Evolutionary conservation across 371 early-diverging fungal genomes (phyloP).

Genomic region (Mortierella sp.): DNA sequence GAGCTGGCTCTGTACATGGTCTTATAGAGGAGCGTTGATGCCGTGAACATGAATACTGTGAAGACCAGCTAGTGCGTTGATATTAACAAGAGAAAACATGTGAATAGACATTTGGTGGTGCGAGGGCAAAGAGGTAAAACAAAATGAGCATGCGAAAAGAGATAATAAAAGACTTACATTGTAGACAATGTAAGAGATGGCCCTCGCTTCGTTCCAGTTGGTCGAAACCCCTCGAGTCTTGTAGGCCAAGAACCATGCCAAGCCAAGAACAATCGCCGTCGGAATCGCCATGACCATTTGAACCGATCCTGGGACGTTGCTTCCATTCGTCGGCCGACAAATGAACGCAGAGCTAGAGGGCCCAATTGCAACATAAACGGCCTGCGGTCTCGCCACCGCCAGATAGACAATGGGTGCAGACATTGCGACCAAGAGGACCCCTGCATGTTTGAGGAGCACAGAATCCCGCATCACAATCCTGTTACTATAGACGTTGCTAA

Average conservation of each 20-base stretch:
- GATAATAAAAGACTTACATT: too few species aligned
- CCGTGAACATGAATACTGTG: background rate
- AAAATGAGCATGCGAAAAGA: too few species aligned
- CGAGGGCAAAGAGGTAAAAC: background rate
- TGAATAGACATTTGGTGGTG: background rate
- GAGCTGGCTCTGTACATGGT: background rate
- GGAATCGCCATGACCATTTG: conserved; percentile 2
- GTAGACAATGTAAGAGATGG: conserved; percentile 18
- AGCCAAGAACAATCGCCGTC: background rate
- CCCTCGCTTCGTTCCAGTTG: conserved; percentile 25
- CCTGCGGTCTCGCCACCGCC: background rate
- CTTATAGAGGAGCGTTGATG: background rate
- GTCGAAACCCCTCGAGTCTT: background rate
- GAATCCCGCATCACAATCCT: background rate
- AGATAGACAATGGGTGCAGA: background rate
- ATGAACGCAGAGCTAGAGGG: background rate
- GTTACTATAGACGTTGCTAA: conserved; percentile 21
- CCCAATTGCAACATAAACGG: background rate
- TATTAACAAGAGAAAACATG: background rate
- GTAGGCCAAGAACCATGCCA: background rate
- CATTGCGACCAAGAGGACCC: background rate
- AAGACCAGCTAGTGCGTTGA: conserved; percentile 4
- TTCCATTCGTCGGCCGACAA: background rate
- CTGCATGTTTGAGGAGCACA: conserved; percentile 14
- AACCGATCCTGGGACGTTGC: background rate